Base-by-base conservation (phyloP, 306 rosid genomes). In the Casuarina glauca region DNA sequence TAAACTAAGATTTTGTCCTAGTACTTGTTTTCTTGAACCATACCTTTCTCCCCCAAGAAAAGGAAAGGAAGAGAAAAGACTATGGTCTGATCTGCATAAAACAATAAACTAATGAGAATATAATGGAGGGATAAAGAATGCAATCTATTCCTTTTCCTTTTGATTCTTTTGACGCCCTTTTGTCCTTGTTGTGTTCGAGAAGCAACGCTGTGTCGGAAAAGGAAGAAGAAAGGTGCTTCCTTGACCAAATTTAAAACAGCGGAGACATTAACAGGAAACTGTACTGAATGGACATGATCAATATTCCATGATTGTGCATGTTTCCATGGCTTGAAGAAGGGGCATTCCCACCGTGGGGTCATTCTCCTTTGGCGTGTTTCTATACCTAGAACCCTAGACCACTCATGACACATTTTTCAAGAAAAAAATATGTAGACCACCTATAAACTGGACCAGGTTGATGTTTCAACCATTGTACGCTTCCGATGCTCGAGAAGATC, bases 261-360 rank as follows among this genome's bases (percentile, higher is more conserved):
- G 55, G 8, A 74, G 70, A 77, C 52, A 15, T 41, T 16, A 53
- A 46, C 46, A 68, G 74, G 66, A 35, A 80, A 70, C 16, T 77
- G 57, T 32, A 69, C 44, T 70, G 72, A 79, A 83, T 68, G 52
- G 70, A 76, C 4, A 68, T 38, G 74, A 39, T 38, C 20, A 83
- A 60, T 64, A 61, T 68, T 86, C 72, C 75, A 86, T 81, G 79
- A 86, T 83, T 81, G 60, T 75, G 81, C 78, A 48, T 73, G 87
- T 83, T 78, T 78, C 74, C 82, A 69, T 81, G 46, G 73, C 90
- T 86, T 86, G 80, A 81, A 87, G 87, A 80, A 60, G 84, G 79
- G 75, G 86, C 88, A 81, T 81, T 49, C 73, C 81, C 63, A 48
- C 38, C 61, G 82, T 81, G 79, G 87, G 39, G 76, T 54, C 79